phyloP scores from a whole-genome alignment of 345 rosid genomes.

The Hypericum perforatum region DNA sequence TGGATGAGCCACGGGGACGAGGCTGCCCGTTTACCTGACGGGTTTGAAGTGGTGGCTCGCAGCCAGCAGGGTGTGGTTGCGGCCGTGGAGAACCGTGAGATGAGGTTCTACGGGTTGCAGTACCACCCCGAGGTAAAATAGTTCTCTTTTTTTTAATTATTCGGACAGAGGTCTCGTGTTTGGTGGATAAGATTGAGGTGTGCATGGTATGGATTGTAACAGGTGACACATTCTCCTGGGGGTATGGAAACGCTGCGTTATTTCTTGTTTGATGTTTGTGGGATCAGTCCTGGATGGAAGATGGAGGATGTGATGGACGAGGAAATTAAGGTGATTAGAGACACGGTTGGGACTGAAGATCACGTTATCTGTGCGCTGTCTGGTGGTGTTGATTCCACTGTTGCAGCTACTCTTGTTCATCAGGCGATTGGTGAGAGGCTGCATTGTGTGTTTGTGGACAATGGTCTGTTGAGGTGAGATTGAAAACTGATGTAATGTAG shows the following conservation, averaged over 20 bases:
- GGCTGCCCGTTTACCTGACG: slow-evolving; percentile 55
- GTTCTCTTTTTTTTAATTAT: background rate
- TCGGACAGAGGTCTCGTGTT: background rate
- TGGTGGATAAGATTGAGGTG: background rate
- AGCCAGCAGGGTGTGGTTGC: slow-evolving; percentile 81
- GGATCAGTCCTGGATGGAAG: slow-evolving; percentile 70
- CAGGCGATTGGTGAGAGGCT: slow-evolving; percentile 92
- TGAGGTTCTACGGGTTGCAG: slow-evolving; percentile 78
- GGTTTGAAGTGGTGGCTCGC: slow-evolving; percentile 65
- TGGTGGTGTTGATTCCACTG: slow-evolving; percentile 98
- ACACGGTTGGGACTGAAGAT: slow-evolving; percentile 58
- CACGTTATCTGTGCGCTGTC: slow-evolving; percentile 93
- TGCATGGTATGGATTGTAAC: slow-evolving; percentile 12
- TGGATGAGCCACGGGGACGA: slow-evolving; percentile 99
- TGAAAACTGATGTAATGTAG: background rate
- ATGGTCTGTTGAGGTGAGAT: slow-evolving; percentile 74
- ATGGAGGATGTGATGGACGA: slow-evolving; percentile 88
- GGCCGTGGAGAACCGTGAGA: slow-evolving; percentile 48
- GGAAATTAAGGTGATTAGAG: slow-evolving; percentile 66
- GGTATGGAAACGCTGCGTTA: slow-evolving; percentile 77
- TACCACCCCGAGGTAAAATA: slow-evolving; percentile 82
- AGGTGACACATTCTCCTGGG: slow-evolving; percentile 93
- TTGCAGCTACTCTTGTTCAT: slow-evolving; percentile 95
- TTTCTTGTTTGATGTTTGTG: slow-evolving; percentile 76
- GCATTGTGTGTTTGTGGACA: slow-evolving; percentile 93